phyloP scores from a whole-genome alignment of 2,329 filamentous ascomycete species.

The Xylariaceae sp. region DNA sequence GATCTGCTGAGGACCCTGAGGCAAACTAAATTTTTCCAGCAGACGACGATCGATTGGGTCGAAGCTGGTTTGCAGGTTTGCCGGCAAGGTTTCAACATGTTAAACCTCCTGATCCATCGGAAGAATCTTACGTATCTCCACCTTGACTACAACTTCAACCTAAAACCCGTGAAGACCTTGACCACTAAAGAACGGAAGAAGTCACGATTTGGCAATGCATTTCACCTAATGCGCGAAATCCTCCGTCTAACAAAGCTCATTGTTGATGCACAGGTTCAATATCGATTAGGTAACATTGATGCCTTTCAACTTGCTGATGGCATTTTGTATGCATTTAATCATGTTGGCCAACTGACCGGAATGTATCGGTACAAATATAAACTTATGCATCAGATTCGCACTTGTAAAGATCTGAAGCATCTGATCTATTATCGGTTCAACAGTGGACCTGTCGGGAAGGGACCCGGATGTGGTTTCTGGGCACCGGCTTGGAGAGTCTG shows the following conservation, averaged over 20 bases:
- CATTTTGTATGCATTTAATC: slow-evolving; percentile 99
- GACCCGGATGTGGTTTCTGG: slow-evolving; percentile 98
- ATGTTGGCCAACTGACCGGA: slow-evolving; percentile 94
- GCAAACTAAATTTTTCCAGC: slow-evolving; percentile 98
- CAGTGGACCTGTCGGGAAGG: slow-evolving; percentile 92
- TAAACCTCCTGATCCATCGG: slow-evolving; percentile 93
- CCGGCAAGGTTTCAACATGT: slow-evolving; percentile 97
- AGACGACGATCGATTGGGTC: slow-evolving; percentile 98
- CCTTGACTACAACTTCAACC: slow-evolving; percentile 98
- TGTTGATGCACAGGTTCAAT: slow-evolving; percentile 97
- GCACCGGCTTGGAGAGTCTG: slow-evolving; percentile 97
- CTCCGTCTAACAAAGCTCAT: slow-evolving; percentile 93
- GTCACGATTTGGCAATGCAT: slow-evolving; percentile 97
- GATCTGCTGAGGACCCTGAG: slow-evolving; percentile 85
- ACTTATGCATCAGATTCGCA: slow-evolving; percentile 98
- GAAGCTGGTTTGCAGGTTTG: slow-evolving; percentile 98
- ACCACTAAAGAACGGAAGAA: slow-evolving; percentile 99
- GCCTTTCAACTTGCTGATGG: slow-evolving; percentile 98
- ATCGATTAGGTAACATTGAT: slow-evolving; percentile 94
- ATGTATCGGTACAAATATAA: slow-evolving; percentile 99
- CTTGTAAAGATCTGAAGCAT: slow-evolving; percentile 98
- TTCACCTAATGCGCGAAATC: slow-evolving; percentile 98
- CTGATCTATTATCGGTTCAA: slow-evolving; percentile 99
- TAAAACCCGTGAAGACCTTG: slow-evolving; percentile 97
- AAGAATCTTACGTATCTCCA: slow-evolving; percentile 98